Conservation (phyloP, 306 rosid species). For the Adenanthera pavonina region DNA sequence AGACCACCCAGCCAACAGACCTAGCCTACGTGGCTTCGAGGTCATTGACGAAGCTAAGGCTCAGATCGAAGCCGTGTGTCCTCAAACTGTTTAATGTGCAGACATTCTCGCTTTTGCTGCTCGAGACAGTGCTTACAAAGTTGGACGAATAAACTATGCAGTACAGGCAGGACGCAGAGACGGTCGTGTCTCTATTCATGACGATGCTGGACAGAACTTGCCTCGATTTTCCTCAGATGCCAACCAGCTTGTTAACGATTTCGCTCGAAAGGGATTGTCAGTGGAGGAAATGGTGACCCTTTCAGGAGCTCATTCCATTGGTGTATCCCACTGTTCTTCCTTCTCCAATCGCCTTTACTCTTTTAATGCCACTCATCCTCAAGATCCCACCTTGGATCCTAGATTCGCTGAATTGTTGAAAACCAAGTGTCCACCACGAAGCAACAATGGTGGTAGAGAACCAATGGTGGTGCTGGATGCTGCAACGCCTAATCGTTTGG, state of each 20-base stretch:
- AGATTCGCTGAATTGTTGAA: slow-evolving; percentile 31
- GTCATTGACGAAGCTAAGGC: slow-evolving; percentile 52
- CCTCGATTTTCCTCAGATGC: background rate
- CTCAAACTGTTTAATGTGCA: slow-evolving; percentile 44
- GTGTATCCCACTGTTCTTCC: background rate
- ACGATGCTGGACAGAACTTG: background rate
- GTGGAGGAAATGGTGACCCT: background rate
- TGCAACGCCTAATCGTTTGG: background rate
- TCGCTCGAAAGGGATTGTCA: background rate
- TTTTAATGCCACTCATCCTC: slow-evolving; percentile 38
- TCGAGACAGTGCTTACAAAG: background rate
- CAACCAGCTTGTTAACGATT: background rate
- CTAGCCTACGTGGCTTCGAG: slow-evolving; percentile 51
- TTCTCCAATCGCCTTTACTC: slow-evolving; percentile 17
- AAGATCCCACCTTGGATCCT: background rate
- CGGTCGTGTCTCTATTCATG: background rate
- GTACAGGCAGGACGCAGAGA: background rate
- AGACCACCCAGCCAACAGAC: slow-evolving; percentile 37
- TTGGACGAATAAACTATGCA: background rate
- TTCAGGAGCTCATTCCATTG: background rate
- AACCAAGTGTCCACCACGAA: slow-evolving; percentile 39
- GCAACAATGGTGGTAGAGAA: background rate
- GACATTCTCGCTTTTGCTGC: slow-evolving; percentile 11
- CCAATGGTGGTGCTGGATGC: background rate
- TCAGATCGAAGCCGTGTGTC: slow-evolving; percentile 43